These are phyloP conservation scores for Pisolithus microcarpus DNA, from an alignment of 768 basidiomycete genomes.

Conservation along the genomic window DNA sequence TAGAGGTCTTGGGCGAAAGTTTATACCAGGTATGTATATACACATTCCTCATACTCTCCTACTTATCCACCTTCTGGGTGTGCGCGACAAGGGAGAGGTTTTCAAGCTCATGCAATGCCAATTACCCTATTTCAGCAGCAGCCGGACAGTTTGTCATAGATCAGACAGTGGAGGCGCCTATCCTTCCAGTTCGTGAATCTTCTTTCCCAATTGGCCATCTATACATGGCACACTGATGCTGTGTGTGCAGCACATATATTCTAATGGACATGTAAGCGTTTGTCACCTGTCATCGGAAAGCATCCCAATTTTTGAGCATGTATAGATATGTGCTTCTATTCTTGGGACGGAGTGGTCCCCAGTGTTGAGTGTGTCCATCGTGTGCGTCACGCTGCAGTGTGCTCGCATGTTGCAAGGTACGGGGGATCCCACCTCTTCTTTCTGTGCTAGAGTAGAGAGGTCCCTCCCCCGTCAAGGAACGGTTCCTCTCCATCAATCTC, in stretches of 20 bases:
- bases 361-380: constrained; percentile 72
- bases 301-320: constrained; percentile 12
- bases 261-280: constrained; percentile 69
- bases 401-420: constrained; percentile 86
- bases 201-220: not conserved
- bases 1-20: constrained; percentile 81
- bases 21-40: constrained; percentile 52
- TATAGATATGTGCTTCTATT: constrained; percentile 82
- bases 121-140: constrained; percentile 82
- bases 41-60: not conserved
- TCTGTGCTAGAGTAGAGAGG: not conserved
- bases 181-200: constrained; percentile 60
- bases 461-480: constrained; percentile 41
- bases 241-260: constrained; percentile 67
- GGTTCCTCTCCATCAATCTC: constrained; percentile 35
- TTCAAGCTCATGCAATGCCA: constrained; percentile 65
- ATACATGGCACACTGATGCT: constrained; percentile 4
- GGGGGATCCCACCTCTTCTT: not conserved
- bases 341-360: constrained; percentile 88
- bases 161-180: constrained; percentile 55
- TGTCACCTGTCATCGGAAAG: not conserved
- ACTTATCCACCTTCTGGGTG: not conserved
- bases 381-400: constrained; percentile 89
- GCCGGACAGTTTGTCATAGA: constrained; percentile 80
- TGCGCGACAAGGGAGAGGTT: constrained; percentile 51